These are phyloP conservation scores for Stephanodiscus minutulus DNA, from an alignment of 108 stramenopile species.

Conservation along the genomic window DNA sequence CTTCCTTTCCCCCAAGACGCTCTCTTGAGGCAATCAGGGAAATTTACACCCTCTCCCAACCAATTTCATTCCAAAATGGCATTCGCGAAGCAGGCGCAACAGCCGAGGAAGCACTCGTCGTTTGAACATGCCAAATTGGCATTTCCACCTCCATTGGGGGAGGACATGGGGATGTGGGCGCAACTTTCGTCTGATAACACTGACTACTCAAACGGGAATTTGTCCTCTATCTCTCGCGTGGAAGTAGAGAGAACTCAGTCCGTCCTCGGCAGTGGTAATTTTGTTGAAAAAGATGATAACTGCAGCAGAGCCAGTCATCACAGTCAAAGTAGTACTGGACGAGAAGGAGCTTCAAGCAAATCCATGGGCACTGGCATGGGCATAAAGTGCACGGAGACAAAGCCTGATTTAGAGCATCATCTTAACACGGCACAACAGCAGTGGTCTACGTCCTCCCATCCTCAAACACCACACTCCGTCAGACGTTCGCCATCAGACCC, in stretches of 20 bases:
- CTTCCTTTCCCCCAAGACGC: neutral
- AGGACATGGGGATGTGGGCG: neutral
- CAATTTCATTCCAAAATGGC: slow-evolving; percentile 17
- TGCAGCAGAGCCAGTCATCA: slow-evolving; percentile 9
- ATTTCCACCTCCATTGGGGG: neutral
- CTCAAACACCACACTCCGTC: slow-evolving; percentile 12
- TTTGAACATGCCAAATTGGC: slow-evolving; percentile 16
- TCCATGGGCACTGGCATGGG: slow-evolving; percentile 23
- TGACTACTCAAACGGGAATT: neutral
- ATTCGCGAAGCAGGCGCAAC: slow-evolving; percentile 10
- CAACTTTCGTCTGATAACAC: neutral
- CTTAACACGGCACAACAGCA: slow-evolving; percentile 7
- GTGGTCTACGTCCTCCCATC: too few relatives aligned
- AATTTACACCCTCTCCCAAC: slow-evolving; percentile 5
- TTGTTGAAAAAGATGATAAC: slow-evolving; percentile 12
- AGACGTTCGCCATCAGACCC: slow-evolving; percentile 10
- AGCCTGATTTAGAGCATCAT: neutral
- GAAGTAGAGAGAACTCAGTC: neutral
- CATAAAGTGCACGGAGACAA: slow-evolving; percentile 18
- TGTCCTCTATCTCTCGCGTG: slow-evolving; percentile 9
- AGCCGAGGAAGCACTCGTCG: slow-evolving; percentile 21
- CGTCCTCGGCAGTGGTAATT: neutral
- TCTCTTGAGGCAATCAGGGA: slow-evolving; percentile 3
- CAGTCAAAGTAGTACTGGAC: too few relatives aligned
- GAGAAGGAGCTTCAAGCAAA: too few relatives aligned